Conservation (phyloP, 2,329 filamentous ascomycete genomes). For the Neonectria sp. region DNA sequence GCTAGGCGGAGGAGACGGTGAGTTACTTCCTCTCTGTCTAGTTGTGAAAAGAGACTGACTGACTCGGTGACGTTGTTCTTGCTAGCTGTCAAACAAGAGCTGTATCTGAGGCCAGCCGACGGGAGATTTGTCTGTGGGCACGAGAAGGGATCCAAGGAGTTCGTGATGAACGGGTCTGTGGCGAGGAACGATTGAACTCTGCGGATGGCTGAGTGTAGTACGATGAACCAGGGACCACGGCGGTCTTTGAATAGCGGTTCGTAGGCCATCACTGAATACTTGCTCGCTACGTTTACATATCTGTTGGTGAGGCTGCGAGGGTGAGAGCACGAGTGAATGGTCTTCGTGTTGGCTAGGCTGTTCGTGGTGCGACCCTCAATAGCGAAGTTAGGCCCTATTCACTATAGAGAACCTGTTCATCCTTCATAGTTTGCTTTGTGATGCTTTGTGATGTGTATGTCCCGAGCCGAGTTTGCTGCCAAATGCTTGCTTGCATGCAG, state of each 20-base stretch:
- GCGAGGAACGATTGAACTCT: not conserved
- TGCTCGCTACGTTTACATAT: too few species aligned
- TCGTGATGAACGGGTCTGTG: not conserved
- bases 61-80: not conserved
- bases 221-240: too few species aligned
- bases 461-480: not conserved
- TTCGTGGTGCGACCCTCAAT: too few species aligned
- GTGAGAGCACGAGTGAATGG: too few species aligned
- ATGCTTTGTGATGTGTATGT: not conserved
- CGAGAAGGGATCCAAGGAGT: not conserved
- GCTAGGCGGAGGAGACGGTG: not conserved
- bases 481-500: not conserved
- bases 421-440: too few species aligned
- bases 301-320: too few species aligned
- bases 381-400: too few species aligned
- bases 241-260: not conserved
- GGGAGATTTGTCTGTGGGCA: constrained; percentile 2
- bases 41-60: not conserved
- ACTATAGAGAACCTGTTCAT: too few species aligned
- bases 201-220: not conserved
- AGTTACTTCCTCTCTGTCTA: too few species aligned
- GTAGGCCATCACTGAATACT: too few species aligned
- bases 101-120: not conserved
- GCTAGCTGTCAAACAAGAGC: not conserved
- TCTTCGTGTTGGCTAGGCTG: too few species aligned